A percentile compares a stretch with the other conserved stretches of the same genome.
phyloP scores from a whole-genome alignment of 2,329 filamentous ascomycete species.

The Fusarium compactum region DNA sequence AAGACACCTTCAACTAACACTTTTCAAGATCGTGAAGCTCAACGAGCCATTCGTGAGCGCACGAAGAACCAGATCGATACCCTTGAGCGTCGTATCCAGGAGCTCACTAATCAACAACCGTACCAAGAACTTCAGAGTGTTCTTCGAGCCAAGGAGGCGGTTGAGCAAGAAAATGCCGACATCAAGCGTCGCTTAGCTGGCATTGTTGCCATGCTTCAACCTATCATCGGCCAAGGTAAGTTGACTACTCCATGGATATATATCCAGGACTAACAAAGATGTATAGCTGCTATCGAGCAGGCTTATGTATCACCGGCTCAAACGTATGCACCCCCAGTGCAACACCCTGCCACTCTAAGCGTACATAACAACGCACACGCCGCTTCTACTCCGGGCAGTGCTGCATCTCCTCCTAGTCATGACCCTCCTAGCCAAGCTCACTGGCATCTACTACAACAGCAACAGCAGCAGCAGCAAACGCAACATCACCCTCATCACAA shows the following conservation, averaged over 20 bases:
- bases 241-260: neutral
- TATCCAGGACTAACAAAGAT: slow-evolving; percentile 5
- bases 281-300: slow-evolving; percentile 46
- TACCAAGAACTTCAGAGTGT: slow-evolving; percentile 86
- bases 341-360: slow-evolving; percentile 37
- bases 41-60: slow-evolving; percentile 85
- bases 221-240: slow-evolving; percentile 59
- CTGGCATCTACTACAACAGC: slow-evolving; percentile 37
- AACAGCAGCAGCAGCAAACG: slow-evolving; percentile 15
- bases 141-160: slow-evolving; percentile 79
- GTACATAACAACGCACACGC: slow-evolving; percentile 41
- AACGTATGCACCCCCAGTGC: slow-evolving; percentile 42
- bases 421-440: slow-evolving; percentile 29
- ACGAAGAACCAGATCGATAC: slow-evolving; percentile 83
- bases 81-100: slow-evolving; percentile 77
- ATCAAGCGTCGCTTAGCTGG: slow-evolving; percentile 76
- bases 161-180: slow-evolving; percentile 83
- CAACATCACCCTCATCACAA: slow-evolving; percentile 30
- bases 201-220: slow-evolving; percentile 73
- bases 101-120: slow-evolving; percentile 82
- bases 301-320: slow-evolving; percentile 52
- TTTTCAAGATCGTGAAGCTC: slow-evolving; percentile 80
- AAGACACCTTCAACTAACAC: slow-evolving; percentile 31
- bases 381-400: slow-evolving; percentile 44
- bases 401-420: slow-evolving; percentile 42